These are phyloP conservation scores for Chloranthus sessilifolius DNA, from an alignment of 164 flowering plant genomes.

Conservation along the genomic window DNA sequence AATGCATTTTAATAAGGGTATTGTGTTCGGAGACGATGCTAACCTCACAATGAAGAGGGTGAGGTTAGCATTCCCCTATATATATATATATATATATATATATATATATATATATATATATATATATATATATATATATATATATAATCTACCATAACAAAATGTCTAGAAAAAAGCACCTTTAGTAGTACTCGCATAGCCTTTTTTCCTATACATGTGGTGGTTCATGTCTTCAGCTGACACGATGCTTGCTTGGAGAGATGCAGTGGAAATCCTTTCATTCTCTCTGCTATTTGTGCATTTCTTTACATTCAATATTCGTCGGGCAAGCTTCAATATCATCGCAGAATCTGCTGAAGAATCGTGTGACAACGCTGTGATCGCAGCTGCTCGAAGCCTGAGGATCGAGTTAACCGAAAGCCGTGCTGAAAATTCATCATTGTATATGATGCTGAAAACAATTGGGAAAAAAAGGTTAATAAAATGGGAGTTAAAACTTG, in stretches of 20 bases:
- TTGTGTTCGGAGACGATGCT: too few species aligned
- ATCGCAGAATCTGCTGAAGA: constrained; percentile 43
- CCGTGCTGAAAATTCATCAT: constrained; percentile 79
- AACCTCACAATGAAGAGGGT: too few species aligned
- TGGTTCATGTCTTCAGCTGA: constrained; percentile 17
- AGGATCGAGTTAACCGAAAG: constrained; percentile 72
- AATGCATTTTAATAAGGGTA: too few species aligned
- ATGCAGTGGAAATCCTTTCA: constrained; percentile 18
- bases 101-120: too few species aligned
- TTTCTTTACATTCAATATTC: constrained; percentile 36
- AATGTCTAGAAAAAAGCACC: constrained; percentile 20
- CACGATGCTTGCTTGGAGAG: constrained; percentile 6
- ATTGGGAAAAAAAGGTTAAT: background rate
- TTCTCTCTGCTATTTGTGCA: constrained; percentile 15
- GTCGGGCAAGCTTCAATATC: constrained; percentile 54
- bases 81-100: too few species aligned
- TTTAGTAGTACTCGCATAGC: constrained; percentile 14
- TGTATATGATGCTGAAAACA: constrained; percentile 57
- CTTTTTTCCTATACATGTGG: constrained; percentile 10
- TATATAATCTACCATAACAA: too few species aligned
- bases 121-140: too few species aligned
- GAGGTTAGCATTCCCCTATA: too few species aligned
- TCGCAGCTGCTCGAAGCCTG: constrained; percentile 75
- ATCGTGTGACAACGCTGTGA: constrained; percentile 59
- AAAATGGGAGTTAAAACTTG: too few species aligned